Percentiles rank a stretch among this genome's conserved stretches.
Conservation (phyloP, 805 yeast species). For the Saccharomycopsis lassenensis region DNA sequence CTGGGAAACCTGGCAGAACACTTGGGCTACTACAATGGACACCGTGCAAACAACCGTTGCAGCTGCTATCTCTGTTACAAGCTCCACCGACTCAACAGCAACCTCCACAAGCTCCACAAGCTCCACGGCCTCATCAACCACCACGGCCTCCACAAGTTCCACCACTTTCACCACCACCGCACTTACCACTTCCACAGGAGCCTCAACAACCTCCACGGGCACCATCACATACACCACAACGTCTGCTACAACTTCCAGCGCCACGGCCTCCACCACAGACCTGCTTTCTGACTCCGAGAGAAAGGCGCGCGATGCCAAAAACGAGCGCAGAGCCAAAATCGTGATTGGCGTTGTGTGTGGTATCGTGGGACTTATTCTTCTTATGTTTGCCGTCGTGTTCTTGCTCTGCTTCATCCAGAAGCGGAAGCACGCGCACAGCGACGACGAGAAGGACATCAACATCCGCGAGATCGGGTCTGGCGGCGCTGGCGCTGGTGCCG, state of each 20-base stretch:
- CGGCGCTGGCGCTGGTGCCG: slow-evolving; percentile 8
- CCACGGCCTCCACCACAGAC: background rate
- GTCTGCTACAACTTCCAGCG: background rate
- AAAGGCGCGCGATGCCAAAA: background rate
- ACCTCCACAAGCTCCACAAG: background rate
- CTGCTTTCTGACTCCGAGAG: background rate
- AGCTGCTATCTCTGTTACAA: background rate
- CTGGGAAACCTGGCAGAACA: slow-evolving; percentile 17
- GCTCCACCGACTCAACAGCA: background rate
- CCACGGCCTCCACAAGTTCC: background rate
- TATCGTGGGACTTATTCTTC: slow-evolving; percentile 9
- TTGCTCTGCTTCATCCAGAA: slow-evolving; percentile 15
- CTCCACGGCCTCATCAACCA: slow-evolving; percentile 2
- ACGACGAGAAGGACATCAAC: slow-evolving; percentile 13
- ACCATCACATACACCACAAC: background rate
- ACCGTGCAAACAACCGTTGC: slow-evolving; percentile 5
- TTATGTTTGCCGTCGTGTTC: slow-evolving; percentile 5
- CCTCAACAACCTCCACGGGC: background rate
- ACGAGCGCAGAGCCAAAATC: slow-evolving; percentile 11
- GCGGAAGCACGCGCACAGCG: slow-evolving; percentile 3
- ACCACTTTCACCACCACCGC: slow-evolving; percentile 1
- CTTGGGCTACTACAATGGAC: slow-evolving; percentile 5
- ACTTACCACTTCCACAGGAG: slow-evolving; percentile 5
- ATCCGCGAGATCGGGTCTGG: slow-evolving; percentile 3
- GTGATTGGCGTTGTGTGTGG: slow-evolving; percentile 17